Base-by-base conservation (phyloP, 202 grass and related monocot genomes). In the Eragrostis tef region DNA sequence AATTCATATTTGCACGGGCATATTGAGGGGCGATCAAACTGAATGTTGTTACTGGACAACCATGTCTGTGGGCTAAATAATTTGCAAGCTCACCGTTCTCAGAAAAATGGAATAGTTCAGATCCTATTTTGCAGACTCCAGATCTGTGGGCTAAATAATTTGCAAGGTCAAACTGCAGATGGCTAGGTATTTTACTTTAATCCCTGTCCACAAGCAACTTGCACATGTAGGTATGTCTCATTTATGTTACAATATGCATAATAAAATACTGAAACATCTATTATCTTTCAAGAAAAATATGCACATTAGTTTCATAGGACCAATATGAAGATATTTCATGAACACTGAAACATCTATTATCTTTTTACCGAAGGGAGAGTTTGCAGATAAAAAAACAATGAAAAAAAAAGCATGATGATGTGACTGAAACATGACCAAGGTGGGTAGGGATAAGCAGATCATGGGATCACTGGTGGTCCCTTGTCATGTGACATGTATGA, bases 381-480 rank as follows among this genome's bases (percentile, higher is more conserved):
- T 24, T 25, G 3, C 41, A 75, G 21, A 58, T 42, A 19, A 43
- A 43, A 74, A 41, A 57, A 42, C 19, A 17, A 21, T 22, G 6
- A 16, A 22, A 79, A 19, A 77, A 39, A 5, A 0, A 46, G n/a
- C 1, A 41, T 3, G 4, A 11, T 39, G 34, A 5, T 22, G 31
- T 13, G 46, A 65, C 48, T 31, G 41, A 24, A 57, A n/a, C n/a
- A 58, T 75, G 11, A 16, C 16, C 41, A 42, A 31, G 27, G 47
- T 47, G 43, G 24, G 11, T 42, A 20, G 47, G 51, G 41, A 77
- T 77, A 44, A 51, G 16, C 19, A 9, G 31, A 66, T 74, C 68
- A 24, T 69, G 10, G 49, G 41, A 50, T 67, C 61, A 31, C 42
- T 56, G 6, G 12, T 58, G 59, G 36, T 74, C 59, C 68, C 84